Evolutionary conservation across 257 asterid species (phyloP), one percentile per base, ranked within the genome.

Genomic region (Coffea canephora): DNA sequence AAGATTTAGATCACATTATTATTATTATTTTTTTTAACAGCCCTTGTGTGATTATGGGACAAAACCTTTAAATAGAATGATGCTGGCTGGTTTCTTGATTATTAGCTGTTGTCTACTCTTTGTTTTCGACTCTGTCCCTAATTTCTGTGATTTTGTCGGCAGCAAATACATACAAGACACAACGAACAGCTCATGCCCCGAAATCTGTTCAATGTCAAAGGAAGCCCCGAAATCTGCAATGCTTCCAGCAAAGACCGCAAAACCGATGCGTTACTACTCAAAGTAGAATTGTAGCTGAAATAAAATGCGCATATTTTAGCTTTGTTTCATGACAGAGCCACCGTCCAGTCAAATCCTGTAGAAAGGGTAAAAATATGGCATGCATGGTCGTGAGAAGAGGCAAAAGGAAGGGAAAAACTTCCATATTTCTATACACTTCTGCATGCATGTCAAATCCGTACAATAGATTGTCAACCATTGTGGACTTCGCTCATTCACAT

Each of bases 391-490:
- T 65, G 34, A 61, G 23, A 23, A 21, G 31, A 64, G 39, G 39
- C 69, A 64, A 64, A 64, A 9, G 6, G n/a, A n/a, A 0, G 25
- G 68, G 4, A n/a, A 62, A 8, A 62, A 5, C n/a, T 25, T 64
- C 68, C 1, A 2, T 64, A 12, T n/a, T 25, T n/a, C 1, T 25
- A 1, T 9, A 2, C n/a, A 25, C 36, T 45, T 14, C 0, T 27
- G 45, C 71, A 31, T 14, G 71, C 71, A 27, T 12, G 19, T 31
- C 19, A 66, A 12, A 66, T 66, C 45, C 9, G 41, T 36, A 74
- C 39, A 19, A 36, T 8, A 13, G n/a, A 74, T 75, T 75, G 55
- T 75, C 71, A 62, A 55, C 15, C 71, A 75, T 23, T 18, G 59
- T 75, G 70, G 57, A 41, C 78, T 75, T 57, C 13, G 43, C 21